Conservation (phyloP, 495 filamentous ascomycete genomes). For the Platismatia glauca region DNA sequence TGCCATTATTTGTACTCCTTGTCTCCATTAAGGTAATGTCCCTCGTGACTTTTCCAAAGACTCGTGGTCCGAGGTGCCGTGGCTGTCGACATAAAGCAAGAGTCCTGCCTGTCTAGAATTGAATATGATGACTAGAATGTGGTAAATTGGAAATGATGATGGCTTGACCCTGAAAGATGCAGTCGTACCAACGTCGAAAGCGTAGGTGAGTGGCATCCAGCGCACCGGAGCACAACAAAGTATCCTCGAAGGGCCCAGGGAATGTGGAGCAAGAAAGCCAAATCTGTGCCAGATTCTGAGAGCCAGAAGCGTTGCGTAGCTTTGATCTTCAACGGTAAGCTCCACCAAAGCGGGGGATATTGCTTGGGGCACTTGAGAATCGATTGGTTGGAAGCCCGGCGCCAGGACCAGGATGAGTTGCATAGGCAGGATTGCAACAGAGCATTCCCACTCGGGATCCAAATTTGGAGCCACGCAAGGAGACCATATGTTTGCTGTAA, state of each 20-base stretch:
- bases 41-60: constrained; percentile 18
- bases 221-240: not conserved
- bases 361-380: constrained; percentile 46
- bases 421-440: constrained; percentile 84
- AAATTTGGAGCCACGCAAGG: constrained; percentile 95
- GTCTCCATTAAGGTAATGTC: constrained; percentile 4
- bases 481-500: constrained; percentile 91
- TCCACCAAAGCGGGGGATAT: constrained; percentile 39
- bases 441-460: constrained; percentile 97
- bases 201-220: constrained; percentile 5
- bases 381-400: constrained; percentile 54
- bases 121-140: constrained; percentile 18
- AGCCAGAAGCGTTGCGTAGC: not conserved
- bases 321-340: constrained; percentile 39
- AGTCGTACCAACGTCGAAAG: constrained; percentile 6
- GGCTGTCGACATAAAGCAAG: constrained; percentile 13
- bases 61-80: constrained; percentile 11
- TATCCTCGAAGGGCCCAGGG: not conserved
- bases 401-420: constrained; percentile 77
- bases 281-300: not conserved
- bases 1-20: constrained; percentile 8
- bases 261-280: not conserved
- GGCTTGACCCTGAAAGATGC: not conserved
- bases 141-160: constrained; percentile 14
- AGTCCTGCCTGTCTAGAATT: constrained; percentile 12